Evolutionary conservation across 106 monocot genomes (phyloP).

Genomic region (Apostasia ramifera): DNA sequence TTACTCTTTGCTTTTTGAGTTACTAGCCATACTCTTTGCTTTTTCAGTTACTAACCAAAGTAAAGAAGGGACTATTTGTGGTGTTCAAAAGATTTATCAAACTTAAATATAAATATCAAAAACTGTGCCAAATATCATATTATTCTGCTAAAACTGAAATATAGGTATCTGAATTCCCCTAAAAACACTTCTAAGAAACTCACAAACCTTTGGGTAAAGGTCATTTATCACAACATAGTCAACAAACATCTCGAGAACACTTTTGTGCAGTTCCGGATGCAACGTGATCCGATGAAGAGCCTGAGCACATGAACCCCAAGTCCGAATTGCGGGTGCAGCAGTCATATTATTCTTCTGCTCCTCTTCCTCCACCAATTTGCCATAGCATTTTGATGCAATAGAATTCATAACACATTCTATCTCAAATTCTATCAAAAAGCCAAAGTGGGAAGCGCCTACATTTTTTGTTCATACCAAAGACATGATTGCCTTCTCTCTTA

Average conservation of each 20-base stretch:
- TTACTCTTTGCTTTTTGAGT: no score
- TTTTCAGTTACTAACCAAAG: no score
- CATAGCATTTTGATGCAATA: constrained; percentile 11
- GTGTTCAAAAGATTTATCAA: no score
- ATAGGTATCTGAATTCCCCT: no score
- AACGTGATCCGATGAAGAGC: constrained; percentile 65
- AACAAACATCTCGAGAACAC: constrained; percentile 49
- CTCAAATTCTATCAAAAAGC: neutral
- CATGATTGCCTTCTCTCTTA: constrained; percentile 24
- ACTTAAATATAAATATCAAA: no score
- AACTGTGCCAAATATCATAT: no score
- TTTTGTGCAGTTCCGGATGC: constrained; percentile 71
- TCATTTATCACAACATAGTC: constrained; percentile 65
- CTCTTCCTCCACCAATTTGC: constrained; percentile 1
- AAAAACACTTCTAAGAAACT: no score
- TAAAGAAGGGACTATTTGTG: no score
- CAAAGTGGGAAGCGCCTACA: constrained; percentile 16
- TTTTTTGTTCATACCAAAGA: constrained; percentile 54
- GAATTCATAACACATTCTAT: neutral
- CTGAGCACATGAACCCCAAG: constrained; percentile 84
- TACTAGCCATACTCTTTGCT: no score
- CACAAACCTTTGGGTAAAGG: constrained; percentile 79
- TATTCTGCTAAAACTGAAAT: no score
- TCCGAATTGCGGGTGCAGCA: constrained; percentile 14
- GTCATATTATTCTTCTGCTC: constrained; percentile 14